Evolutionary conservation across 768 basidiomycete genomes (phyloP).

Genomic region (Leccinum rimulosum): DNA sequence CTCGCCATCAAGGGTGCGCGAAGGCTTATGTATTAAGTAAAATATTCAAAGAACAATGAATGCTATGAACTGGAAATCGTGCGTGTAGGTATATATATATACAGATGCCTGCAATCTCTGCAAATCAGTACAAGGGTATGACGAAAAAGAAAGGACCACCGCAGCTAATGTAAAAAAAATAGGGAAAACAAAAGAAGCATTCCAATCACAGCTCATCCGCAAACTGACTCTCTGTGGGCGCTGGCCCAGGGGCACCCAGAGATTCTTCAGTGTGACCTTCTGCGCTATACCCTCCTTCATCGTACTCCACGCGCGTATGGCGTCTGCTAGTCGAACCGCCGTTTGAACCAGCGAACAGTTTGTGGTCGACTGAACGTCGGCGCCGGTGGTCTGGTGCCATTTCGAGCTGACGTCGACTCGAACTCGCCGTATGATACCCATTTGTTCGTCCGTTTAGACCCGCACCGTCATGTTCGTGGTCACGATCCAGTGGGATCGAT

Average conservation of each 20-base stretch:
- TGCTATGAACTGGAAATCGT: neutral
- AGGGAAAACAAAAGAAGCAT: neutral
- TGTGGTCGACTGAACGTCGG: constrained; percentile 27
- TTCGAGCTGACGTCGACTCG: constrained; percentile 57
- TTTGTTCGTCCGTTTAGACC: constrained; percentile 5
- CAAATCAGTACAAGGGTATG: neutral
- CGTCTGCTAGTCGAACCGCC: constrained; percentile 11
- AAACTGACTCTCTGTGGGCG: constrained; percentile 34
- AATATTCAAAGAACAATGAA: neutral
- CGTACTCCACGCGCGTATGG: constrained; percentile 3
- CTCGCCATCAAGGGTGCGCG: no score
- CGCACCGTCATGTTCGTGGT: neutral
- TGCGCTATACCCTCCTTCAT: constrained; percentile 4
- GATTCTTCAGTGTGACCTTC: constrained; percentile 6
- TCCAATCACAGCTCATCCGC: constrained; percentile 19
- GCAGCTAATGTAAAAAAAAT: neutral
- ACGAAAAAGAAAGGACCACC: neutral
- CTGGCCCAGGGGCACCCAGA: constrained; percentile 26
- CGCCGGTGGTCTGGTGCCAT: constrained; percentile 65
- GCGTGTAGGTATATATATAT: neutral
- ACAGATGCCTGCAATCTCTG: neutral
- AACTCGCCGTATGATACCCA: constrained; percentile 42
- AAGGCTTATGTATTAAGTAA: neutral
- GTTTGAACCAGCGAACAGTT: constrained; percentile 8
- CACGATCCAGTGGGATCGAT: constrained; percentile 17